Base-by-base conservation (phyloP, 305 asterid species). In the Solanum hybrid region DNA sequence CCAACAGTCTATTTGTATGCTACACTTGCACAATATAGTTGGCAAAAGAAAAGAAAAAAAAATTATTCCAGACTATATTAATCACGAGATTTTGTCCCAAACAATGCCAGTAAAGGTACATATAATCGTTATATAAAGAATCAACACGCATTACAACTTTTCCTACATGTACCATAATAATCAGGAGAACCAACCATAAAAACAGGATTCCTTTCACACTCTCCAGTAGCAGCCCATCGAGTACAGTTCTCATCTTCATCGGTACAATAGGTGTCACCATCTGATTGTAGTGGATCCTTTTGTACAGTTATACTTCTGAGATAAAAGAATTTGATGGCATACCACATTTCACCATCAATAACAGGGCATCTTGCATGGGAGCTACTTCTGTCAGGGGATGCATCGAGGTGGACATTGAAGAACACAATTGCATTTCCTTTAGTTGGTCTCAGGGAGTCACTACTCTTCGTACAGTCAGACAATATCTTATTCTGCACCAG, bases 141-240 rank as follows among this genome's bases (percentile, higher is more conserved):
- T 88, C 69, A 91, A 90, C 99, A 97, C 46, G 93, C 96, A 40
- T 93, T 94, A 92, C 99, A 97, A 81, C 99, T 97, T 96, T 94
- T 97, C 94, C 98, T 94, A 93, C 99, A 97, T 35, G 98, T 91
- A 37, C 99, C 98, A 20, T 94, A 94, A 90, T 96, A 96, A 91
- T 97, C 99, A 83, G 97, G 94, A 61, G 99, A 93, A 88, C 98
- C 99, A 78, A 94, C 88, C 99, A 97, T 96, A 93, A 94, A 97
- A 81, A 96, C 93, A 6, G 98, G 90, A 89, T 97, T 97, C 90
- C 93, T 93, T 83, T 93, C 81, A 75, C 99, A 97, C 96, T 96
- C 99, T 78, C 99, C 99, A 4, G 87, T 90, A 87, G 98, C 94
- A 61, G 98, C 99, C 99, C 99, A 97, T n/a, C 87, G 90, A 75